A percentile compares a stretch with the other conserved stretches of the same genome.
Evolutionary conservation across 495 filamentous ascomycete genomes (phyloP).

Genomic region (Cercophora samala): DNA sequence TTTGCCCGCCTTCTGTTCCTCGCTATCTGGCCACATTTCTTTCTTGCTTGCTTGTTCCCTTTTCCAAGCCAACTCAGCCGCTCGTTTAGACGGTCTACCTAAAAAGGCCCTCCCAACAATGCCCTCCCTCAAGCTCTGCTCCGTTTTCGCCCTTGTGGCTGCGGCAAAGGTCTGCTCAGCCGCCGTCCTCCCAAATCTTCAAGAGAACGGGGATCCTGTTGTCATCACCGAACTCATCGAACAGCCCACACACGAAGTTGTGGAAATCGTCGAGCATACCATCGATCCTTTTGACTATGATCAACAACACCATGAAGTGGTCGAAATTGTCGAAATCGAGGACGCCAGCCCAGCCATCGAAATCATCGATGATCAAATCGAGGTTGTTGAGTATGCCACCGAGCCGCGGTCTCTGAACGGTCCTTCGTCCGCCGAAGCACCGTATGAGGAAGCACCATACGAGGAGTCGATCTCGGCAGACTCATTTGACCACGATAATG

Average conservation of each 20-base stretch:
- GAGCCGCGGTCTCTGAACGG: too few relatives aligned
- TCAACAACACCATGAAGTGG: background rate
- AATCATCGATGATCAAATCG: background rate
- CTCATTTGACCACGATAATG: background rate
- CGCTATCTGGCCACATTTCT: background rate
- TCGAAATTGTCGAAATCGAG: slow-evolving; percentile 1
- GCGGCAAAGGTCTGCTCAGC: background rate
- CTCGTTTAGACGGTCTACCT: background rate
- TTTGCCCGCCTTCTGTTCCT: background rate
- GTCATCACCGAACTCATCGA: background rate
- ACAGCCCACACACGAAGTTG: background rate
- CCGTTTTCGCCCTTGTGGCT: background rate
- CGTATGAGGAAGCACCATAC: background rate
- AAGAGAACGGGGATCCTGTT: background rate
- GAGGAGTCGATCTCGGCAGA: background rate
- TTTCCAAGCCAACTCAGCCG: background rate
- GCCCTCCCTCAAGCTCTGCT: background rate
- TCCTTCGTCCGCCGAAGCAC: background rate
- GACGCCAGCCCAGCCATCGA: background rate
- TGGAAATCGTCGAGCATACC: background rate
- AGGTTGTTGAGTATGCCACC: background rate
- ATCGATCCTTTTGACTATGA: background rate
- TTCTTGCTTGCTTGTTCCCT: background rate
- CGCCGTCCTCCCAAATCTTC: background rate
- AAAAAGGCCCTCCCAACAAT: background rate